Base-by-base conservation (phyloP, 495 filamentous ascomycete species). In the Podospora pseudocomata region DNA sequence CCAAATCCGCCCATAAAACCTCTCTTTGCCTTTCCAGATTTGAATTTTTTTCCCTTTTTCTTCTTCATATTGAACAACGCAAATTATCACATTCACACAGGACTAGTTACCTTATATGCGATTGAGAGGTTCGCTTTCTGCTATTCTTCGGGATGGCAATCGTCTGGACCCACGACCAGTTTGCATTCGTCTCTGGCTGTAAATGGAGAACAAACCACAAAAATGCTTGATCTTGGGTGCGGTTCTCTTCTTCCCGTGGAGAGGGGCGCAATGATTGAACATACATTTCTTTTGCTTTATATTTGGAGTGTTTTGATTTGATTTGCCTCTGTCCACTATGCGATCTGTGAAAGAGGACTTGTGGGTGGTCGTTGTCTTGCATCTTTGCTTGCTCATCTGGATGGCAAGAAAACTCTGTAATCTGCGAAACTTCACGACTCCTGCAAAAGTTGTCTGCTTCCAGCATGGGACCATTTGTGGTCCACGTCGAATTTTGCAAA, bases 151-250 rank as follows among this genome's bases (percentile, higher is more conserved):
- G 56, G 57, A 39, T 70, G 65, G 4, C 6, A 49, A 68, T 70
- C 71, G 72, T 71, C 66, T 70, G 73, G 69, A 71, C 78, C 80
- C 81, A 85, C 64, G 83, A 85, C 80, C 75, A 68, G 76, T 72
- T 75, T 77, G 77, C 75, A 72, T 67, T 63, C 32, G 28, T 39
- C 65, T 77, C 81, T 78, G 79, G 76, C 79, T 72, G 80, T 76
- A 83, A 81, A 85, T 82, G 83, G 81, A 85, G 83, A 85, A 73
- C 57, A 78, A 79, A 74, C 32, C 60, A 63, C 73, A 39, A 39
- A 39, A 80, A 74, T 81, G 81, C 76, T 81, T 80, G 80, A 81
- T 85, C 84, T 85, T 86, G 84, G 84, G 84, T 86, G 84, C 84
- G 82, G 82, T 81, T 80, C 78, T 79, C 75, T 74, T 70, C 72